Base-by-base conservation (phyloP, 306 rosid species). In the Trifolium repens region DNA sequence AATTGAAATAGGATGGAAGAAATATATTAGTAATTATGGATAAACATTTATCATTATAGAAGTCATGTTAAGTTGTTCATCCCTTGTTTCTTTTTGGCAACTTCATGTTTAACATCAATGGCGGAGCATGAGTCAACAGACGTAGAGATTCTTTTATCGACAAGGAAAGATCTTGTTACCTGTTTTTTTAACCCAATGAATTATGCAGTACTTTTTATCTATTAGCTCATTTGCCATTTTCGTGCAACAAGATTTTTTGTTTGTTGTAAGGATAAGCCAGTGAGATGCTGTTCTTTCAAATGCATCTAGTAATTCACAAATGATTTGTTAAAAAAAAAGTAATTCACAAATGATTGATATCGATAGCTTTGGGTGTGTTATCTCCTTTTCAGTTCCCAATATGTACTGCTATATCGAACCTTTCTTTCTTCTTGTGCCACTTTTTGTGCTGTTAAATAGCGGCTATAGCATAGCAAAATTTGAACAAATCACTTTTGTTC, bases 71-170 rank as follows among this genome's bases (percentile, higher is more conserved):
- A 75, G 60, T 64, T 30, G 32, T 69, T 69, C 61, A 19, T 32
- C 8, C 70, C 19, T 32, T 53, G 15, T 32, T 40, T 8, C 17
- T 81, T 77, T 72, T 75, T 16, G 35, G 40, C 40, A 24, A 58
- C 15, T 59, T 11, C 83, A 78, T 78, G 87, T 80, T 17, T 85
- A 78, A 26, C 49, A 15, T 47, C 66, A n/a, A 32, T 14, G 63
- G 64, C 65, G 8, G 55, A 11, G 57, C 59, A 52, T 35, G 24
- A 46, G 69, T 47, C 4, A 40, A 40, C 46, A 9, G 40, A 37
- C 9, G 1, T 1, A 37, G 5, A 5, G 40, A 37, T 37, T 30
- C 34, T 30, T 30, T 37, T 37, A 37, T 37, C 8, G 9, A 5
- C 40, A 37, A 37, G 40, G 40, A 37, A 37, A 37, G 40, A 37